Base-by-base conservation (phyloP, 768 basidiomycete species). In the Inosperma sp. region DNA sequence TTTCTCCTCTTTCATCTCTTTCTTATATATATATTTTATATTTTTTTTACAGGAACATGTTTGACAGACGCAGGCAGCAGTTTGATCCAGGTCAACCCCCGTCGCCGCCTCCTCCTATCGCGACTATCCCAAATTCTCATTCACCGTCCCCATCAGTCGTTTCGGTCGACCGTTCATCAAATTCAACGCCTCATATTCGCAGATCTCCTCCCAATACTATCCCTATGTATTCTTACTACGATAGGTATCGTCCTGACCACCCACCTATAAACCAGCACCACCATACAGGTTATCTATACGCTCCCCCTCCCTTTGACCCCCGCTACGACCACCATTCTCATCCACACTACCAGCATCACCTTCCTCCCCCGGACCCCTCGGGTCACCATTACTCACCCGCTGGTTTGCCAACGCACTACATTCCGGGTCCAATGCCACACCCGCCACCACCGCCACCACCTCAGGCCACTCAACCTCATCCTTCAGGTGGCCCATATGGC, bases 71-170 rank as follows among this genome's bases (percentile, higher is more conserved):
- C 27, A 62, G n/a, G n/a, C n/a, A n/a, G n/a, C n/a, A n/a, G n/a
- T n/a, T n/a, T n/a, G n/a, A n/a, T n/a, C n/a, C n/a, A n/a, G n/a
- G n/a, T n/a, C n/a, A n/a, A n/a, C n/a, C n/a, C n/a, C n/a, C 74
- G 56, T 79, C 69, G 48, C 80, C 72, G 36, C 72, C 77, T 27
- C 55, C 57, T 26, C 55, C 54, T 49, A 54, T 56, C 66, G 77
- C 49, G 71, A 33, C 70, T 73, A 59, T 59, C 52, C 52, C 58
- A 16, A 52, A 53, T 53, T 68, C 80, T 21, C 78, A 80, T 60
- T 85, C 84, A 0, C 82, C 84, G 33, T 78, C 82, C 5, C 68
- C 79, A 29, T 82, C 80, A 8, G 73, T 77, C 29, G 79, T 80
- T 36, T 81, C 81, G 0, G 69, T 78, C 29, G 82, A 83, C 69